Percentiles rank a stretch among this genome's conserved stretches.
Evolutionary conservation across 129 eudicot species (phyloP).

Genomic region (Calendula officinalis): DNA sequence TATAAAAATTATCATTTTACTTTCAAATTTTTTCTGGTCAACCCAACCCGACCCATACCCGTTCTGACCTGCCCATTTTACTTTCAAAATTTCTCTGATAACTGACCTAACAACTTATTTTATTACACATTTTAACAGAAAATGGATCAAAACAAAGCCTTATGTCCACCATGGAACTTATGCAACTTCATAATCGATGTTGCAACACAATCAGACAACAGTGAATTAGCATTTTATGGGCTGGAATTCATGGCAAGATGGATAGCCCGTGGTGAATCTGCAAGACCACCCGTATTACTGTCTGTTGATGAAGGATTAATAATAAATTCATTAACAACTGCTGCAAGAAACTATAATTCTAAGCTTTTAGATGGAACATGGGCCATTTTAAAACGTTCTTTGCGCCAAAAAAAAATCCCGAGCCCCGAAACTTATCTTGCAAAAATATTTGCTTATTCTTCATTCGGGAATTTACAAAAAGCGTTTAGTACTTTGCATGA

Average conservation of each 20-base stretch:
- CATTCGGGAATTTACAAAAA: constrained; percentile 53
- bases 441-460: constrained; percentile 73
- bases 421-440: constrained; percentile 76
- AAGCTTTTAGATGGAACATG: constrained; percentile 79
- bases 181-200: constrained; percentile 61
- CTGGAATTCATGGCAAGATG: constrained; percentile 78
- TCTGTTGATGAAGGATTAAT: constrained; percentile 80
- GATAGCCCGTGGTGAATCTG: constrained; percentile 61
- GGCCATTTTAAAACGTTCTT: constrained; percentile 74
- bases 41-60: too few relatives aligned
- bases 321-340: constrained; percentile 69
- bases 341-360: constrained; percentile 61
- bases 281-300: constrained; percentile 46
- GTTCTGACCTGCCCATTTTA: too few relatives aligned
- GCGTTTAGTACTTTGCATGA: constrained; percentile 80
- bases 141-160: constrained; percentile 80
- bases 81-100: too few relatives aligned
- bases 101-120: constrained; percentile 3
- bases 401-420: constrained; percentile 64
- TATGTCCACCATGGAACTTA: constrained; percentile 63
- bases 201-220: constrained; percentile 62
- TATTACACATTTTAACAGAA: constrained; percentile 42
- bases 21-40: too few relatives aligned
- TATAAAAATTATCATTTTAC: too few relatives aligned
- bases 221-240: constrained; percentile 62